Evolutionary conservation across 1,284 basidiomycete genomes (phyloP), one percentile per base, ranked within the genome.

Genomic region (Marasmius oreades): DNA sequence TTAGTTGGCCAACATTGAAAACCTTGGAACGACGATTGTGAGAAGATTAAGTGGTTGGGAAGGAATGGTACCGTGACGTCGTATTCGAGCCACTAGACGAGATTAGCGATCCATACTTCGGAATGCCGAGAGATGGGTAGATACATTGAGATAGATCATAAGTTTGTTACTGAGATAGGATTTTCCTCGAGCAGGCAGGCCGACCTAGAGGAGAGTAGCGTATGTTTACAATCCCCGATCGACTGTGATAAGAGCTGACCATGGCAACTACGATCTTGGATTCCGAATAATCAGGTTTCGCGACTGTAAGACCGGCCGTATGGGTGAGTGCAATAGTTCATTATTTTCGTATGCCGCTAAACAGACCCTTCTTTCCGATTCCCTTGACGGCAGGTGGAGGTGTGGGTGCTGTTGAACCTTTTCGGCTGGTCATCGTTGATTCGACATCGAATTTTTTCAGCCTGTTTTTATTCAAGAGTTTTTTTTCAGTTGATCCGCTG

Each of bases 211-310:
- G 54, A 28, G 66, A 59, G 5, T 18, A 36, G 16, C 53, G 34
- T 23, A 48, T 53, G 34, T 36, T 39, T 60, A 42, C 37, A 28
- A 1, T 33, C 16, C n/a, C 28, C 20, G 43, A 16, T 28, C 33
- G 34, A 34, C 12, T 36, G 10, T 22, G 12, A 33, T 51, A 52
- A 52, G 23, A 51, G 61, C 73, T 52, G 63, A 95, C 96, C 93
- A 98, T 98, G 3, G 96, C 96, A 5, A 99, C 85, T 7, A 99
- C 95, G 64, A 99, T 98, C 81, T 99, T 99, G 48, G 93, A 93
- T 67, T 98, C 95, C 3, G 93, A 96, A 66, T 98, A 98, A 69
- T 99, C 97, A 3, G 97, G 96, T 72, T 96, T 97, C 54, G 92
- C 90, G 43, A 96, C 94, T 92, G 62, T 24, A 52, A 8, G 42